Evolutionary conservation across 1,139 yeast species (phyloP).

Genomic region (Saccharomyces pastorianus): DNA sequence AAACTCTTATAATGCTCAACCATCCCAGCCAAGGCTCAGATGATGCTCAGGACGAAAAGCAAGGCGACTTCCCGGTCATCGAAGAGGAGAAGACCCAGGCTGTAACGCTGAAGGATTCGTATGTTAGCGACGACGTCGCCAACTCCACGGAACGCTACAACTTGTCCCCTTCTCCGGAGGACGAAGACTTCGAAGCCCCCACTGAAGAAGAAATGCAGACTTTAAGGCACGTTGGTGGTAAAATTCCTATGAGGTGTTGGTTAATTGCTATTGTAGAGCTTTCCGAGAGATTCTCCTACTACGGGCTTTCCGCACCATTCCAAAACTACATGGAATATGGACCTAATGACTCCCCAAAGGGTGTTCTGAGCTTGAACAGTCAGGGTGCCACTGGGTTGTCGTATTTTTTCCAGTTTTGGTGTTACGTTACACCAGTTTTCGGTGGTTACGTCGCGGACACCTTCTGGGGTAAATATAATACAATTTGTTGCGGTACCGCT

Average conservation of each 20-base stretch:
- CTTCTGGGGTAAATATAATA: constrained; percentile 61
- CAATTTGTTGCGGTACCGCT: constrained; percentile 54
- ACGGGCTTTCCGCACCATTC: constrained; percentile 69
- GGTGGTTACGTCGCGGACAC: constrained; percentile 77
- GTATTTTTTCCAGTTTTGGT: constrained; percentile 74
- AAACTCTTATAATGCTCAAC: background rate
- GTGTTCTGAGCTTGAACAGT: constrained; percentile 55
- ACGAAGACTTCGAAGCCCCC: constrained; percentile 20
- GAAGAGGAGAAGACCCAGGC: constrained; percentile 1
- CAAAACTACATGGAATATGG: constrained; percentile 67
- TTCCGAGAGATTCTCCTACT: constrained; percentile 78
- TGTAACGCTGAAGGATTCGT: background rate
- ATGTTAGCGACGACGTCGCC: background rate
- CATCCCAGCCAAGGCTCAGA: background rate
- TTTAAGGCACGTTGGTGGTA: constrained; percentile 24
- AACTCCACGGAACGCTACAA: background rate
- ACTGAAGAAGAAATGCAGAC: constrained; percentile 27
- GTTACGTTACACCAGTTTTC: constrained; percentile 69
- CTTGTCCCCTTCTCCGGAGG: constrained; percentile 5
- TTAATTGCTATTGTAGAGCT: constrained; percentile 72
- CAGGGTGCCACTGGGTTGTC: constrained; percentile 68
- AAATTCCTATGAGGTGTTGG: constrained; percentile 42
- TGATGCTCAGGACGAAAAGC: background rate
- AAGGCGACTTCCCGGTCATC: background rate
- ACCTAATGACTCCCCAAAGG: constrained; percentile 39